Conservation (phyloP, 768 basidiomycete genomes). For the Rhodotorula kratochvilovae region DNA sequence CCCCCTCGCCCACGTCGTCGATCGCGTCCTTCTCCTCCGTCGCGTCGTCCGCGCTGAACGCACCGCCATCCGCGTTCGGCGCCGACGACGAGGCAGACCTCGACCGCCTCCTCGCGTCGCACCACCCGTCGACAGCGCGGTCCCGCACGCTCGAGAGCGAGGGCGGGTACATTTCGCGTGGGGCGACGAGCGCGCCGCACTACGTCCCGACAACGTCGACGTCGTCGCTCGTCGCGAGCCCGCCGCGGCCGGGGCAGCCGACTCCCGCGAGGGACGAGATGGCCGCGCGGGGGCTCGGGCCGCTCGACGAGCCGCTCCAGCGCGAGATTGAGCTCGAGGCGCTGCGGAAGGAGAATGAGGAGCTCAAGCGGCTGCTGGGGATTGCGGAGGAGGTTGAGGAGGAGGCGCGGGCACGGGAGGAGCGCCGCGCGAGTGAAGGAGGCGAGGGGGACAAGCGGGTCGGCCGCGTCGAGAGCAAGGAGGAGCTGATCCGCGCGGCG, state of each 20-base stretch:
- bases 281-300: conserved; percentile 41
- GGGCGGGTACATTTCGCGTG: conserved; percentile 29
- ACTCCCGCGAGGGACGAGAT: not conserved
- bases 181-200: conserved; percentile 10
- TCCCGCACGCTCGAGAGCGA: conserved; percentile 11
- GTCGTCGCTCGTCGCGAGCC: conserved; percentile 26
- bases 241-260: conserved; percentile 5
- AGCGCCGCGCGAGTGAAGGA: not conserved
- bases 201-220: conserved; percentile 38
- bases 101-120: conserved; percentile 22
- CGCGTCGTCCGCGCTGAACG: not conserved
- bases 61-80: not conserved
- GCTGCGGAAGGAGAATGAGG: conserved; percentile 75
- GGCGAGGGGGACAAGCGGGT: not conserved
- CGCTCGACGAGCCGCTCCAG: conserved; percentile 77
- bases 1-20: not conserved
- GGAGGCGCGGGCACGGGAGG: not conserved
- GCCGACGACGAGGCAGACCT: not conserved
- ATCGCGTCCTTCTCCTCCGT: conserved; percentile 6
- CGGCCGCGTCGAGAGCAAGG: not conserved
- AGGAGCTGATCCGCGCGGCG: not conserved
- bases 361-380: conserved; percentile 66
- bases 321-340: conserved; percentile 81
- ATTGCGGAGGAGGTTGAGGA: conserved; percentile 50
- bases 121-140: conserved; percentile 25